Base-by-base conservation (phyloP, 2,329 filamentous ascomycete genomes). In the Aspergillus neotritici region DNA sequence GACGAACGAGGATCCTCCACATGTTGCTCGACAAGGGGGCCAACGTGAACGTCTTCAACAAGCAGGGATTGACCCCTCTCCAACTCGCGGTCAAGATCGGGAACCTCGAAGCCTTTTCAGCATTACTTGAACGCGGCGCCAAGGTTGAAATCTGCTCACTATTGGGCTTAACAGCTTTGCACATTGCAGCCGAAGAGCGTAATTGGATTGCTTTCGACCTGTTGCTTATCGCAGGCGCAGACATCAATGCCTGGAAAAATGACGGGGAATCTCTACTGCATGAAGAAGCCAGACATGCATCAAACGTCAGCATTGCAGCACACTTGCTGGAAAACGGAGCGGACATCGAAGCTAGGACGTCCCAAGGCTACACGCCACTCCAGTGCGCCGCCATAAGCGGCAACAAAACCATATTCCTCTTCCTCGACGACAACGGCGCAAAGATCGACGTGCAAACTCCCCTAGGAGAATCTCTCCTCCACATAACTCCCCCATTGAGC, bases 191-290 rank as follows among this genome's bases (percentile, higher is more conserved):
- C 0, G 28, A 38, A 8, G 37, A 47, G 17, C 44, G 47, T 1
- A 41, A 64, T 35, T 63, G 60, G 61, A 40, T 56, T 12, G 58
- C 55, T 2, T 61, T 64, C 41, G 61, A 63, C 12, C 41, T 64
- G 7, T 37, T 64, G 0, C 4, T 63, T 1, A 60, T 54, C 10
- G 56, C 52, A 0, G 59, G 61, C 0, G 62, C 60, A 1, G 54
- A 64, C 28, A 54, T 64, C 43, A 62, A 64, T 36, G 53, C 52
- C 1, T 63, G 58, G 60, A 52, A 54, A 28, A 55, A 45, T 0
- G 30, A 59, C 13, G 61, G 61, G 0, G 55, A 63, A 4, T 44
- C 60, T 0, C 31, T 63, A n/a, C 52, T 64, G 6, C 61, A 64
- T 25, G 44, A 51, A 17, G 52, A 61, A 37, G 54, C 60, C 1